phyloP scores from a whole-genome alignment of 805 yeast genomes.

The Kodamaea leandrae region DNA sequence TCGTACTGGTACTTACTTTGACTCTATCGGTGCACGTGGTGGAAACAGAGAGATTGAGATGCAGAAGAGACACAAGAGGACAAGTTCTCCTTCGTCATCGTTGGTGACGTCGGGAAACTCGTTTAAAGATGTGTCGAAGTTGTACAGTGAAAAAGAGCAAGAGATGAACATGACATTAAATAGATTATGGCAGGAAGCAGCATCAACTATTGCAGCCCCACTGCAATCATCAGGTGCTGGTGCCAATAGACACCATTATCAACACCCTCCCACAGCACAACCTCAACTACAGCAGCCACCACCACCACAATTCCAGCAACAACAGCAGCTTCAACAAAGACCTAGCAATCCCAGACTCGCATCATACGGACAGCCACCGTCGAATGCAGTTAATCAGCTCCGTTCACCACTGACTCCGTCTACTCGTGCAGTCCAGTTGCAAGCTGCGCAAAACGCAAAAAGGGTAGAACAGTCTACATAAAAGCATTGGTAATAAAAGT shows the following conservation, averaged over 20 bases:
- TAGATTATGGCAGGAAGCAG: conserved; percentile 42
- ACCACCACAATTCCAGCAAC: neutral
- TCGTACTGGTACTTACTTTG: conserved; percentile 38
- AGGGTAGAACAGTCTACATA: conserved; percentile 8
- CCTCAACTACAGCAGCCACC: conserved; percentile 12
- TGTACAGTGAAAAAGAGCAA: conserved; percentile 30
- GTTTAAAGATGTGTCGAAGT: conserved; percentile 34
- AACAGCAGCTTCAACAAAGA: conserved; percentile 14
- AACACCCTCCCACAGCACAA: conserved; percentile 4
- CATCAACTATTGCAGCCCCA: conserved; percentile 15
- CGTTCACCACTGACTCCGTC: conserved; percentile 28
- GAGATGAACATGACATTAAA: conserved; percentile 26
- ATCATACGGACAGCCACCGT: conserved; percentile 18
- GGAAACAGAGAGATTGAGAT: conserved; percentile 22
- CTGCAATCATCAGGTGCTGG: conserved; percentile 9
- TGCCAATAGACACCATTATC: conserved; percentile 9
- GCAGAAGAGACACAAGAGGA: conserved; percentile 18
- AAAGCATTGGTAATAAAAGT: no score
- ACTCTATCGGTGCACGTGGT: conserved; percentile 6
- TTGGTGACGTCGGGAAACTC: conserved; percentile 23
- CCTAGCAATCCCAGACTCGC: conserved; percentile 22
- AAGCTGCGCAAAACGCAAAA: conserved; percentile 18
- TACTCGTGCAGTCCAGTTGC: conserved; percentile 36
- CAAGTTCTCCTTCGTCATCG: conserved; percentile 6
- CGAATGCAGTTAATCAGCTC: conserved; percentile 10